Evolutionary conservation across 2,329 filamentous ascomycete genomes (phyloP), one percentile per base, ranked within the genome.

Genomic region (Cladosporium austrohemisphaericum): DNA sequence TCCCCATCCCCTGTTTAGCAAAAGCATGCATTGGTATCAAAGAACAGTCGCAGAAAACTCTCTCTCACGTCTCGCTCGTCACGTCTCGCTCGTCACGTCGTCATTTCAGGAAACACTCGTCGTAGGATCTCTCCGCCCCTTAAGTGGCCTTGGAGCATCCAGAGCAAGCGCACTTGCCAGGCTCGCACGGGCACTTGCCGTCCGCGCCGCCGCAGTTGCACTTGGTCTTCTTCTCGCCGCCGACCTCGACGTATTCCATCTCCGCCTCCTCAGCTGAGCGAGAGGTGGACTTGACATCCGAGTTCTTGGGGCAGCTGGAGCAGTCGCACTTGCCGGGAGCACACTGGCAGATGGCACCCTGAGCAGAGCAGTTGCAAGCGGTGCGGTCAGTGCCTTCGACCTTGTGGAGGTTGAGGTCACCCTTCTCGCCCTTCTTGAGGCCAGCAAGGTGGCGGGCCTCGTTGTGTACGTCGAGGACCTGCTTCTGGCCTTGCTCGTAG

Each of bases 401-500:
- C 16, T 66, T 58, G 57, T 76, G 65, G 41, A 68, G 67, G 2
- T 78, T 79, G 70, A 81, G 79, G 37, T 81, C 78, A 41, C 47
- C 51, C 19, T 13, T 11, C 60, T 69, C 67, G 52, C 64, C 71
- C 67, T 82, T 84, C 84, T 96, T 96, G 58, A 98, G 71, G 57
- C 95, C 83, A 41, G 92, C 92, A 48, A 98, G 77, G 59, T 93
- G 84, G 55, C 85, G 80, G 25, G 93, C 93, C 77, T 98, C 93
- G 55, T 78, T 79, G 72, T 98, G 93, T 38, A 98, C 93, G 66
- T 98, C 93, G 61, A 89, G 78, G 25, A 96, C 90, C 72, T 97
- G 91, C 74, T 89, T 89, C 67, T 86, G 84, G 55, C 87, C 81
- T 59, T 88, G 77, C 6, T 84, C 79, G 73, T 98, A 98, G 74